A percentile compares a stretch with the other conserved stretches of the same genome.
These are phyloP conservation scores for Aphanomyces euteiches DNA, from an alignment of 352 stramenopile genomes.

Conservation along the genomic window DNA sequence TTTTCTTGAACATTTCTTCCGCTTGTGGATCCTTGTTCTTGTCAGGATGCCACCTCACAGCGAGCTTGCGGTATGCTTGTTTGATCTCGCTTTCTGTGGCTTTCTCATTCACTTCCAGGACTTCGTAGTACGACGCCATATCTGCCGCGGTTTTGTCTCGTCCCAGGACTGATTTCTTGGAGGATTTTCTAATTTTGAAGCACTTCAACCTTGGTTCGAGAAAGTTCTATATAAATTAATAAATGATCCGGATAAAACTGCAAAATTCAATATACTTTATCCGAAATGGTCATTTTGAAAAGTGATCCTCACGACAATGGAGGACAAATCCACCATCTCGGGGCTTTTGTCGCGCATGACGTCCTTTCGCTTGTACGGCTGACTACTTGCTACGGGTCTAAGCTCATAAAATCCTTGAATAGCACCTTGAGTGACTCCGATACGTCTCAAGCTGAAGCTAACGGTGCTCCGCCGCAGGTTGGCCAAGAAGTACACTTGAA, in stretches of 20 bases:
- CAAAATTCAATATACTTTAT: background rate
- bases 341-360: constrained; percentile 46
- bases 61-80: constrained; percentile 79
- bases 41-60: constrained; percentile 91
- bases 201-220: constrained; percentile 25
- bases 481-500: constrained; percentile 54
- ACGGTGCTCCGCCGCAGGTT: constrained; percentile 27
- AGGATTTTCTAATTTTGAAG: constrained; percentile 11
- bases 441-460: constrained; percentile 32
- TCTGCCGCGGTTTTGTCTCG: background rate
- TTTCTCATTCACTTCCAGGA: constrained; percentile 80
- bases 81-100: constrained; percentile 83
- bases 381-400: background rate
- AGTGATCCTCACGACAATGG: background rate
- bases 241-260: constrained; percentile 22
- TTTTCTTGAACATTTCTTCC: constrained; percentile 87
- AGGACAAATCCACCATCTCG: constrained; percentile 29
- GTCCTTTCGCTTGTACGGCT: constrained; percentile 22
- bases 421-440: constrained; percentile 28
- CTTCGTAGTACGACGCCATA: constrained; percentile 53
- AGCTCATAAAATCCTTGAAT: background rate
- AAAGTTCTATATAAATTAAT: constrained; percentile 29
- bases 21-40: constrained; percentile 85
- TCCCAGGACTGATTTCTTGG: background rate
- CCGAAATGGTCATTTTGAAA: constrained; percentile 5